These are phyloP conservation scores for Fragilaria crotonensis DNA, from an alignment of 108 stramenopile species.

Conservation along the genomic window DNA sequence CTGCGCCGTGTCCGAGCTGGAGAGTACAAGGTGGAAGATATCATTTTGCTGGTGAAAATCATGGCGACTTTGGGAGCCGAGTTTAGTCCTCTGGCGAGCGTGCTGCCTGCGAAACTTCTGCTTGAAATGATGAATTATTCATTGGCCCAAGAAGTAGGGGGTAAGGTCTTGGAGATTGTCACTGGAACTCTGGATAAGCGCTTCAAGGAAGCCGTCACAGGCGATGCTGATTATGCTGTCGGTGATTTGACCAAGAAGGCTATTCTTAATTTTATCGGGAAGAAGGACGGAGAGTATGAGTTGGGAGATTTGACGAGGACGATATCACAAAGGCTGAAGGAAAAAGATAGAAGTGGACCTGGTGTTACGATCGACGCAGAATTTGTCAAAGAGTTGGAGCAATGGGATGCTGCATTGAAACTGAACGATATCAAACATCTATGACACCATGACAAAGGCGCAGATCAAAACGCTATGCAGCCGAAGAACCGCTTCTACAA, in stretches of 20 bases:
- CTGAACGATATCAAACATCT: neutral
- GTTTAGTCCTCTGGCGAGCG: constrained; percentile 11
- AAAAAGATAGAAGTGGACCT: neutral
- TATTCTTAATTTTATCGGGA: constrained; percentile 12
- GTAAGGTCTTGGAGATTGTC: constrained; percentile 2
- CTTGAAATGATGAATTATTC: constrained; percentile 15
- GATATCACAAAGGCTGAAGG: neutral
- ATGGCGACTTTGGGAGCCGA: constrained; percentile 13
- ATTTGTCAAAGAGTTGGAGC: neutral
- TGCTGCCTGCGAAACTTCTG: constrained; percentile 9
- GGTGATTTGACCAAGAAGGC: constrained; percentile 17
- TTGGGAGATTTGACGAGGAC: constrained; percentile 11
- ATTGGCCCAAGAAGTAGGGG: constrained; percentile 13
- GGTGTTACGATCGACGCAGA: neutral
- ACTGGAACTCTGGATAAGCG: constrained; percentile 11
- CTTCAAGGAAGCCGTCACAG: constrained; percentile 14
- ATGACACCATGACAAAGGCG: too few relatives aligned
- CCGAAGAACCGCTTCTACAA: too few relatives aligned
- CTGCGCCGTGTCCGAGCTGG: constrained; percentile 7
- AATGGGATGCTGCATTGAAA: neutral
- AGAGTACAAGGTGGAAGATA: constrained; percentile 13
- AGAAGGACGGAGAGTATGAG: constrained; percentile 7
- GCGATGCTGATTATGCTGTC: constrained; percentile 10
- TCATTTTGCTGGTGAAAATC: constrained; percentile 8
- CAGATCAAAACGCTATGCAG: too few relatives aligned